phyloP scores from a whole-genome alignment of 495 filamentous ascomycete species.

The Penicillium dipodomyicola region DNA sequence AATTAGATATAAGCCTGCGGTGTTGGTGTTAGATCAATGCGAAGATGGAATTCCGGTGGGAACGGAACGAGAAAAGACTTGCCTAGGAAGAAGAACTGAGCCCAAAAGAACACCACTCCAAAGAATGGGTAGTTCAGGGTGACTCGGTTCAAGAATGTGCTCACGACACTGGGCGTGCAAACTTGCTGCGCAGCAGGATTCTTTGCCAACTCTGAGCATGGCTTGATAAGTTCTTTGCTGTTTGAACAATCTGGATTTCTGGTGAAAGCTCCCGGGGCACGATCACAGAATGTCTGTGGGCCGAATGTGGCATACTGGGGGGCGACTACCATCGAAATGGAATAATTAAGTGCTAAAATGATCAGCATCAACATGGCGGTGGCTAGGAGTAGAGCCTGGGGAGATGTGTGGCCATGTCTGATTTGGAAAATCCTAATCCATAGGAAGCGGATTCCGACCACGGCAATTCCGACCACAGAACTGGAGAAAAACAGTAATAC shows the following conservation, averaged over 20 bases:
- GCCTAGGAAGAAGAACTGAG: constrained; percentile 87
- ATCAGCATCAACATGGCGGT: constrained; percentile 89
- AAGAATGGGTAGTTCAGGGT: constrained; percentile 97
- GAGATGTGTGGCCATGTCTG: constrained; percentile 80
- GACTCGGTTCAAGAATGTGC: constrained; percentile 88
- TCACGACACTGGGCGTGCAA: constrained; percentile 86
- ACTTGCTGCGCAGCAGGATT: constrained; percentile 62
- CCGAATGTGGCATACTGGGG: constrained; percentile 95
- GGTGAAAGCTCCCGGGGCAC: constrained; percentile 50
- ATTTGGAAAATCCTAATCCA: constrained; percentile 92
- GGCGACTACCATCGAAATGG: constrained; percentile 83
- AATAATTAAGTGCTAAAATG: constrained; percentile 85
- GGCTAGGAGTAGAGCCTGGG: constrained; percentile 87
- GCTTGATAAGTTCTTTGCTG: constrained; percentile 66
- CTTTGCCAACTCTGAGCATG: constrained; percentile 72
- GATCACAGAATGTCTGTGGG: constrained; percentile 88
- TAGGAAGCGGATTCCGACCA: constrained; percentile 89
- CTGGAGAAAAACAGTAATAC: constrained; percentile 82
- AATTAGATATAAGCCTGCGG: constrained; percentile 66
- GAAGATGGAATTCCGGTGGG: background rate
- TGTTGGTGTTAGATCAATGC: background rate
- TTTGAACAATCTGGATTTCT: constrained; percentile 76
- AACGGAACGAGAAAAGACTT: constrained; percentile 17
- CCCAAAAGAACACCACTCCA: constrained; percentile 91
- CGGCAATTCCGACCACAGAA: constrained; percentile 80